These are phyloP conservation scores for Phylloporus sp. DNA, from an alignment of 768 basidiomycete genomes.

Conservation along the genomic window DNA sequence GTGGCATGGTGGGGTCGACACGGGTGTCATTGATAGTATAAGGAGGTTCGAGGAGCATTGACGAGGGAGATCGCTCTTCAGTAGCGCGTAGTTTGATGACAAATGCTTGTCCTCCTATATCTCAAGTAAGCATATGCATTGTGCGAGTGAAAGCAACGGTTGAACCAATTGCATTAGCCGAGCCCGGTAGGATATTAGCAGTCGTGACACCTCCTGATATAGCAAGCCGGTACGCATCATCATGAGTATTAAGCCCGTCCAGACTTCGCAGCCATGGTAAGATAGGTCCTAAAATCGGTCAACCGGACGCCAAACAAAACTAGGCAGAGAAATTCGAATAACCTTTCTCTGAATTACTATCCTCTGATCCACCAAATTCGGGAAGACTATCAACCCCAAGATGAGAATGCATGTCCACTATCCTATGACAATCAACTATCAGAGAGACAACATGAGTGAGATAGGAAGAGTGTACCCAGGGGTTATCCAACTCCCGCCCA, in stretches of 20 bases:
- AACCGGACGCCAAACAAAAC: background rate
- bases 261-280: constrained; percentile 77
- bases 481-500: constrained; percentile 63
- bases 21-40: constrained; percentile 51
- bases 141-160: constrained; percentile 23
- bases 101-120: constrained; percentile 80
- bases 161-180: constrained; percentile 68
- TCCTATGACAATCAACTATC: constrained; percentile 24
- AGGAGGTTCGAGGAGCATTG: constrained; percentile 85
- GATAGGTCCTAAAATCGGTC: constrained; percentile 42
- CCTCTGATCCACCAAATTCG: constrained; percentile 43
- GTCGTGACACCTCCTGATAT: constrained; percentile 90
- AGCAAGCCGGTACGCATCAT: constrained; percentile 66
- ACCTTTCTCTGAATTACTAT: constrained; percentile 61
- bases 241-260: constrained; percentile 86
- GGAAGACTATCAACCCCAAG: constrained; percentile 71
- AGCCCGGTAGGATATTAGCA: constrained; percentile 76
- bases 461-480: constrained; percentile 47
- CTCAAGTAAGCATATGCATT: background rate
- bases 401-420: constrained; percentile 77
- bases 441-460: constrained; percentile 34
- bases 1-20: constrained; percentile 36
- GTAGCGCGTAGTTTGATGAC: constrained; percentile 82
- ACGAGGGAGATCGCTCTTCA: constrained; percentile 65
- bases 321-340: background rate